Percentiles rank a stretch among this genome's conserved stretches.
Evolutionary conservation across 306 rosid genomes (phyloP).

Genomic region (Vigna unguiculata): DNA sequence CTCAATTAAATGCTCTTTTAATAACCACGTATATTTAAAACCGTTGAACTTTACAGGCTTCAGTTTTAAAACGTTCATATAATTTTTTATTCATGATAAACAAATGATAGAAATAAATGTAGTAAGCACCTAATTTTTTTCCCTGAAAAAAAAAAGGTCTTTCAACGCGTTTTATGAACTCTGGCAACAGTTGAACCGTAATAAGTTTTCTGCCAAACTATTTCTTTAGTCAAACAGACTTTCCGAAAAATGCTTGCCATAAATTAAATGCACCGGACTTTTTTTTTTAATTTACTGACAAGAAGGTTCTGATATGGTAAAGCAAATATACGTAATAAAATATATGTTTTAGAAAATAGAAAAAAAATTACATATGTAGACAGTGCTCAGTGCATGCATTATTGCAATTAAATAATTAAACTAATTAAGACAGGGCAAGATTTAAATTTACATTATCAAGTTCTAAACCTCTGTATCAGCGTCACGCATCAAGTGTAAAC

Average conservation of each 20-base stretch:
- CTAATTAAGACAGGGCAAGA: neutral
- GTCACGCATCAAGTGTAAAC: neutral
- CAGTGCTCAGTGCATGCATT: neutral
- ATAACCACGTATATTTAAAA: neutral
- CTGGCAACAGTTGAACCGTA: slow-evolving; percentile 7
- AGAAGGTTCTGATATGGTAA: neutral
- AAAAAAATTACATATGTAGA: neutral
- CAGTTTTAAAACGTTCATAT: too few species aligned
- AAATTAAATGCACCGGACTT: neutral
- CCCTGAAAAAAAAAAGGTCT: too few species aligned
- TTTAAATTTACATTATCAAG: slow-evolving; percentile 2
- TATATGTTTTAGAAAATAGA: neutral
- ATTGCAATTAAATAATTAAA: neutral
- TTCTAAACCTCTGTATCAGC: neutral
- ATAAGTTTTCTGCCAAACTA: slow-evolving; percentile 3
- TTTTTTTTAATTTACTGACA: neutral
- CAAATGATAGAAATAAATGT: too few species aligned
- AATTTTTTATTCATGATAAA: too few species aligned
- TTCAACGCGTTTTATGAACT: neutral
- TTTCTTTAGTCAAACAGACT: neutral
- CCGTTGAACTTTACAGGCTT: too few species aligned
- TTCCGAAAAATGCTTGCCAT: neutral
- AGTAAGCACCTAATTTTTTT: too few species aligned
- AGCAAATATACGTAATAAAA: neutral
- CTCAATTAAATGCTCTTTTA: neutral